Evolutionary conservation across 225 moss, liverwort and hornwort genomes (phyloP), one percentile per base, ranked within the genome.

Genomic region (Thuidium tamariscinum): DNA sequence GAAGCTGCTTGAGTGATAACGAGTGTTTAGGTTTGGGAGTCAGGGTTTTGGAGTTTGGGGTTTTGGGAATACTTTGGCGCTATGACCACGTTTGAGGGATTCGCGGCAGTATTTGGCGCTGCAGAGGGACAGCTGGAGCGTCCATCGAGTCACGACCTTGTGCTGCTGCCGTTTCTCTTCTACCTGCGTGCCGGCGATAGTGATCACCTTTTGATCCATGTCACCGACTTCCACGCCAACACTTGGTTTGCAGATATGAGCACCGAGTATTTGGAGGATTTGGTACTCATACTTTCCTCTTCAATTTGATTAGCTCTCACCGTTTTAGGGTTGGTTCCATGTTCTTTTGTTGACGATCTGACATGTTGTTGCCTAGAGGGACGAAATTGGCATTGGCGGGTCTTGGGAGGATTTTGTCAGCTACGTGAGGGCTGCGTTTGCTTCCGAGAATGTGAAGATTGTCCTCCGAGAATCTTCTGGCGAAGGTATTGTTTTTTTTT

Each of bases 161-260:
- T 12, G 77, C 41, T 77, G 42, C 82, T 83, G 59, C 94, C 92
- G 23, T 96, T 95, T 67, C 90, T 97, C 39, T 94, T 97, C 88
- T 91, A 90, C 56, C 37, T 95, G 72, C 86, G 82, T 60, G 80
- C 80, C 51, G 85, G 39, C 39, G 92, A 91, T 73, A 62, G 78
- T 78, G 84, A 89, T n/a, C 91, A 87, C 77, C 92, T 98, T 65
- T 84, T 89, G 65, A 79, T 98, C 69, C 84, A 89, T 71, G 69
- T 95, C 78, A 94, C 96, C n/a, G 95, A 98, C 79, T 98, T 97
- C 87, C 95, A 94, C 71, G 74, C 90, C 82, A 92, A 95, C 67
- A 95, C 96, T 56, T 98, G 98, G 98, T 92, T 84, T 66, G 77
- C 88, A 25, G 91, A 96, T 18, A 90, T 93, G 89, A 94, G 92